Base-by-base conservation (phyloP, 2,329 filamentous ascomycete species). In the Lecanoromycetidae sp. region DNA sequence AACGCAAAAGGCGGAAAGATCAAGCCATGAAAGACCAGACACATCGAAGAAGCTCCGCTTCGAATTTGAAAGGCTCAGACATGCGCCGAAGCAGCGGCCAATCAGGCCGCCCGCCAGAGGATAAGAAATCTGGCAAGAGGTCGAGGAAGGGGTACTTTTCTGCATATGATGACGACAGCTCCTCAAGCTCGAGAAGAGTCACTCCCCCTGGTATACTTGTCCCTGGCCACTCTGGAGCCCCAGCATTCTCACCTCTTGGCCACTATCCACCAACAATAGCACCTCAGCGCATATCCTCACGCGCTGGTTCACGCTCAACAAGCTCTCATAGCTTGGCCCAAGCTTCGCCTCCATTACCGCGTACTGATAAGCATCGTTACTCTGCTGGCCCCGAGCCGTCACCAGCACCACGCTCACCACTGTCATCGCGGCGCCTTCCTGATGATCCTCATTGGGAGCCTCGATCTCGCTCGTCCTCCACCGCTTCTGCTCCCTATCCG, bases 1-100 rank as follows among this genome's bases (percentile, higher is more conserved):
- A 90, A 60, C 76, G 79, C 52, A 76, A 79, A 61, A 76, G 80
- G 49, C 67, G 32, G 66, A 70, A 44, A 62, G 66, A 33, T 60
- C 60, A 51, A 60, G 20, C 23, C 8, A n/a, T 23, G 15, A 39
- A 29, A 17, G 34, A 32, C 19, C 30, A 38, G 17, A n/a, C 12
- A 5, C 27, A 9, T 30, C 26, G 23, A 29, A 40, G 33, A 23
- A 42, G 37, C 30, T 33, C 40, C 7, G 19, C 29, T 17, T 34
- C 37, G 29, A 17, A 36, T n/a, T 38, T 20, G 22, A 42, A 25
- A 22, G 26, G 15, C n/a, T 41, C 15, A 29, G 42, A 49, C 23
- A 25, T 41, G 27, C 52, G 48, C 27, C 50, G 49, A 27, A 44
- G 35, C 17, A 45, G 40, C 20, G 41, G 46, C 27, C 48, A 45